A percentile compares a stretch with the other conserved stretches of the same genome.
These are phyloP conservation scores for Vitis hybrid DNA, from an alignment of 177 flowering plant genomes.

Conservation along the genomic window DNA sequence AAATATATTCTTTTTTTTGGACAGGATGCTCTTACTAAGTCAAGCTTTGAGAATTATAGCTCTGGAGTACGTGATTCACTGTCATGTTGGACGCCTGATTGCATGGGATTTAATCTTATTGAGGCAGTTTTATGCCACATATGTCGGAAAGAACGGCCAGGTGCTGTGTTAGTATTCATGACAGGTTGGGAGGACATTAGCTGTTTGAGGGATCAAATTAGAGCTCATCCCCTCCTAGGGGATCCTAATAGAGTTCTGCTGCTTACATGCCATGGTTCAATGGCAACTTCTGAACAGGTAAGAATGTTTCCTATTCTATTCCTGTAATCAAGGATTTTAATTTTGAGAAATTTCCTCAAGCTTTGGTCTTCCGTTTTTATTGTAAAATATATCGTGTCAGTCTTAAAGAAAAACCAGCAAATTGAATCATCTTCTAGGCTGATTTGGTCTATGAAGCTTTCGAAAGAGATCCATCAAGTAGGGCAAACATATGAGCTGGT, in stretches of 20 bases:
- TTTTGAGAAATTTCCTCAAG: background rate
- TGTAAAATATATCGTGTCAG: too few species aligned
- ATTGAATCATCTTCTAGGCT: too few species aligned
- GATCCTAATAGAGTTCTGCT: constrained; percentile 95
- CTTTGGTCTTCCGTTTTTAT: background rate
- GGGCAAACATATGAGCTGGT: too few species aligned
- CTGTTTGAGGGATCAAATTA: constrained; percentile 86
- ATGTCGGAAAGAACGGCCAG: constrained; percentile 93
- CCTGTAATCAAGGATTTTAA: background rate
- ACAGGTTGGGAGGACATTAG: constrained; percentile 99
- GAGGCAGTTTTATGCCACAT: constrained; percentile 97
- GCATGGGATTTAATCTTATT: constrained; percentile 95
- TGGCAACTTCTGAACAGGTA: constrained; percentile 99
- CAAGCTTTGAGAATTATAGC: constrained; percentile 81
- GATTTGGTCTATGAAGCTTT: too few species aligned
- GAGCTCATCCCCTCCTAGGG: constrained; percentile 95
- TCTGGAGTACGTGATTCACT: constrained; percentile 88
- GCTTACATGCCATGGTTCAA: constrained; percentile 97
- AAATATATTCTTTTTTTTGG: constrained; percentile 12
- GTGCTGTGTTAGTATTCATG: constrained; percentile 97
- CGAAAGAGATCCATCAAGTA: too few species aligned
- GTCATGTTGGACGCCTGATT: constrained; percentile 86
- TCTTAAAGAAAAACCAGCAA: too few species aligned
- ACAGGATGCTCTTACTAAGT: constrained; percentile 84
- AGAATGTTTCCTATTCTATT: background rate